phyloP scores from a whole-genome alignment of 768 basidiomycete genomes.

The Boletus sensibilis region DNA sequence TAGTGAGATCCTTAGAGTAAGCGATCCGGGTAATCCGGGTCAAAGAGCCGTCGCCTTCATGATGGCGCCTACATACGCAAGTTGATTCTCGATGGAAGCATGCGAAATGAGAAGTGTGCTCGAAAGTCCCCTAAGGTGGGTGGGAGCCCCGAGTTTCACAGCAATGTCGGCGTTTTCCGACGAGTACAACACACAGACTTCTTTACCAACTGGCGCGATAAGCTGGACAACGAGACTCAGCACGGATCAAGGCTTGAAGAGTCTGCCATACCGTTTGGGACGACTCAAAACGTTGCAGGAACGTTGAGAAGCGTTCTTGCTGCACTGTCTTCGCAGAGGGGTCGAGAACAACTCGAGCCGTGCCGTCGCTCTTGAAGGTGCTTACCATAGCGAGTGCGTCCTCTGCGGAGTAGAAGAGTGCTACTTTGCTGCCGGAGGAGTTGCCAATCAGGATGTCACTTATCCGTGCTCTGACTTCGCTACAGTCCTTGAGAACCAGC shows the following conservation, averaged over 20 bases:
- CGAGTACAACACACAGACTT: slow-evolving; percentile 59
- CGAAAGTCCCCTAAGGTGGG: slow-evolving; percentile 42
- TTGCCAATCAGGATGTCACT: slow-evolving; percentile 40
- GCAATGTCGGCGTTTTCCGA: slow-evolving; percentile 46
- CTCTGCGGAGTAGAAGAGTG: slow-evolving; percentile 56
- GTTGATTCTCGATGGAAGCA: slow-evolving; percentile 57
- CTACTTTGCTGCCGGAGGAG: slow-evolving; percentile 44
- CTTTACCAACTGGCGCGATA: slow-evolving; percentile 49
- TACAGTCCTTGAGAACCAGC: slow-evolving; percentile 43
- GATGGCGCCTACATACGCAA: slow-evolving; percentile 59
- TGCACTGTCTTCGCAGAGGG: slow-evolving; percentile 42
- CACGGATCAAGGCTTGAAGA: background rate
- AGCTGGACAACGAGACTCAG: slow-evolving; percentile 43
- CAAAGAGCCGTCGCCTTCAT: slow-evolving; percentile 26
- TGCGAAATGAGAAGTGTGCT: slow-evolving; percentile 51
- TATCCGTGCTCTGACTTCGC: slow-evolving; percentile 33
- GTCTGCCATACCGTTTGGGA: slow-evolving; percentile 51
- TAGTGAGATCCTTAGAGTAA: background rate
- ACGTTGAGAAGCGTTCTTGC: slow-evolving; percentile 46
- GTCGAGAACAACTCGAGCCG: slow-evolving; percentile 45
- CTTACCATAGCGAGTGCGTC: slow-evolving; percentile 51
- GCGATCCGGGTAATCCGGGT: background rate
- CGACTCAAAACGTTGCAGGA: slow-evolving; percentile 47
- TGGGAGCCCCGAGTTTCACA: slow-evolving; percentile 51
- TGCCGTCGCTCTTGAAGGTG: slow-evolving; percentile 50